A percentile compares a stretch with the other conserved stretches of the same genome.
Conservation (phyloP, 2,329 filamentous ascomycete species). For the Byssoonygena ceratinophila region DNA sequence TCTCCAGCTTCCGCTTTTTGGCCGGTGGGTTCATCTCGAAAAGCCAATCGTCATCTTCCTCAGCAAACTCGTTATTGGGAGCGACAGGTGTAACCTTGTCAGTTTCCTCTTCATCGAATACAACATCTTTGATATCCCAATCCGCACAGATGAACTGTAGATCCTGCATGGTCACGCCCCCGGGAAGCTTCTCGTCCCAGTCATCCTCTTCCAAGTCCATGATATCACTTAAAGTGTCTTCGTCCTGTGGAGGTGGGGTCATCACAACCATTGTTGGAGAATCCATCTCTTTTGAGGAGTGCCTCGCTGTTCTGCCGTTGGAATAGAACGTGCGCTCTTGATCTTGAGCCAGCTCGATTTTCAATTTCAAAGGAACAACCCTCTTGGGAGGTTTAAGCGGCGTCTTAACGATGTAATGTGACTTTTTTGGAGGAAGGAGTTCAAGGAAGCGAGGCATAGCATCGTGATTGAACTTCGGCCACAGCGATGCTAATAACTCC, state of each 20-base stretch:
- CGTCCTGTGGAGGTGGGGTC: constrained; percentile 36
- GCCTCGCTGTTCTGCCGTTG: constrained; percentile 49
- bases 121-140: constrained; percentile 58
- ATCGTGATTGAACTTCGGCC: constrained; percentile 68
- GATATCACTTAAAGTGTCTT: constrained; percentile 40
- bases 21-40: constrained; percentile 41
- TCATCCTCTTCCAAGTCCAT: constrained; percentile 43
- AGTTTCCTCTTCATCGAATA: constrained; percentile 31
- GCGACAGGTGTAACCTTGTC: constrained; percentile 15
- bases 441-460: constrained; percentile 69
- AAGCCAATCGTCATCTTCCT: constrained; percentile 48
- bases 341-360: constrained; percentile 72
- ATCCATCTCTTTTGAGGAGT: constrained; percentile 41
- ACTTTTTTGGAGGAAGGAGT: constrained; percentile 69
- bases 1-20: constrained; percentile 56
- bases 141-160: constrained; percentile 78
- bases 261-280: constrained; percentile 47
- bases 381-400: constrained; percentile 70
- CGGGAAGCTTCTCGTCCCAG: constrained; percentile 54
- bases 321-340: constrained; percentile 78
- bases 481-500: constrained; percentile 67
- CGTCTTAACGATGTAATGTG: constrained; percentile 66
- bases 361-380: constrained; percentile 76
- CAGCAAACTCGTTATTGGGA: constrained; percentile 39
- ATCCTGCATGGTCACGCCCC: constrained; percentile 66